Conservation (phyloP, 2,329 filamentous ascomycete species). For the Phaeomoniella chlamydospora region DNA sequence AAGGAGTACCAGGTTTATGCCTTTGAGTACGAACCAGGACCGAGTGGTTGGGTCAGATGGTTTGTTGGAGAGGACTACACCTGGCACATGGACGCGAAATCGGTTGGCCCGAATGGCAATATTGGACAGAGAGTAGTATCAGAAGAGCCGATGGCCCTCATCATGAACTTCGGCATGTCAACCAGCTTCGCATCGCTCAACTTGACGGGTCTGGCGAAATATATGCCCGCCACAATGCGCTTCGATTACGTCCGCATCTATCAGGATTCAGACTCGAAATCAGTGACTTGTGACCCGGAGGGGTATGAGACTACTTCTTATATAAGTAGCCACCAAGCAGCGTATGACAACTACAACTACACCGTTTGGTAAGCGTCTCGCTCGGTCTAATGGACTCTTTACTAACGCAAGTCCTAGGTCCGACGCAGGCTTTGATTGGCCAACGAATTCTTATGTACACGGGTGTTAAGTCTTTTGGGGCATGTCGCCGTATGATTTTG, state of each 20-base stretch:
- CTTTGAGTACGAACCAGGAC: constrained; percentile 49
- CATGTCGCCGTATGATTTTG: constrained; percentile 1
- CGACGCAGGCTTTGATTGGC: constrained; percentile 13
- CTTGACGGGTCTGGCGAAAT: constrained; percentile 35
- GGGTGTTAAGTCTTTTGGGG: constrained; percentile 5
- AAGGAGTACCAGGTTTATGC: constrained; percentile 48
- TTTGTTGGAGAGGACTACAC: constrained; percentile 50
- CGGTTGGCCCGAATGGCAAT: constrained; percentile 55
- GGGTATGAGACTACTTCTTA: constrained; percentile 55
- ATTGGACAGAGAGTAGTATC: constrained; percentile 51
- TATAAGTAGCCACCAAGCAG: constrained; percentile 45
- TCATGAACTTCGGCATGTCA: constrained; percentile 59
- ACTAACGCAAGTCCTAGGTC: constrained; percentile 16
- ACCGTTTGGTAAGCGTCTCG: constrained; percentile 42
- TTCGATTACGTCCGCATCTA: constrained; percentile 60
- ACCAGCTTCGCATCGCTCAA: constrained; percentile 50
- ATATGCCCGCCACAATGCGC: constrained; percentile 51
- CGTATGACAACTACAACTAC: constrained; percentile 50
- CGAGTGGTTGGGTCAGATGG: constrained; percentile 49
- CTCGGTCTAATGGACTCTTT: not conserved
- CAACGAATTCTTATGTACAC: constrained; percentile 12
- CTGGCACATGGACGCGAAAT: constrained; percentile 46
- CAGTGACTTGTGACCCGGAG: constrained; percentile 52
- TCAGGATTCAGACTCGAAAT: constrained; percentile 43
- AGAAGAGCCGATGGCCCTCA: constrained; percentile 51